Base-by-base conservation (phyloP, 768 basidiomycete genomes). In the Russula virescens region DNA sequence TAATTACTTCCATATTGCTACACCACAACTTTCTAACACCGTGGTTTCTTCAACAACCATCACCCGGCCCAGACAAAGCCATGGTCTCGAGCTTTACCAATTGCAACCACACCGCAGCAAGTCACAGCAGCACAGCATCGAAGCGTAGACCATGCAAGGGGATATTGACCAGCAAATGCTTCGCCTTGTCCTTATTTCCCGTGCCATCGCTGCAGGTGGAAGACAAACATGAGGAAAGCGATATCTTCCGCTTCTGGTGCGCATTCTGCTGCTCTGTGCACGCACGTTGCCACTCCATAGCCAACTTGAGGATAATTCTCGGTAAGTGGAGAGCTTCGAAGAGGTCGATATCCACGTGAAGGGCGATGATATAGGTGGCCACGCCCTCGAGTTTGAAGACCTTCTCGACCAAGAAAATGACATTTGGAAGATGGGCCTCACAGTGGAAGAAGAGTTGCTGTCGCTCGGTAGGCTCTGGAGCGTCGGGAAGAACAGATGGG, bases 401-500 rank as follows among this genome's bases (percentile, higher is more conserved):
- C 0, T 84, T 83, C 34, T 78, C 75, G 73, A 94, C 87, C 31
- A 91, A 75, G 70, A 79, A 78, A 5, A 91, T 76, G 0, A 88
- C 89, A 31, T 92, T 86, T 67, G 91, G 90, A 3, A 94, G 79
- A 73, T 90, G 87, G 3, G 91, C 85, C 4, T 90, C 86, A 3
- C 88, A 93, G 50, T 93, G 86, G 31, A 91, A 77, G 75, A 95
- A 95, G 87, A 93, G 74, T 25, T 89, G 76, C 69, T 94, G 93
- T 0, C 85, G 86, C 70, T 95, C 93, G 58, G 94, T 85, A 40
- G 94, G 90, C 61, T 93, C 89, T 0, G 93, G 92, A 14, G 90
- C 87, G 65, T 87, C 85, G 5, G 88, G 86, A 5, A 84, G 80
- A 35, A 84, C 81, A 8, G 89, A 91, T 5, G 88, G 86, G 70